Conservation (phyloP, 2,329 filamentous ascomycete genomes). For the Alternaria gaisen region DNA sequence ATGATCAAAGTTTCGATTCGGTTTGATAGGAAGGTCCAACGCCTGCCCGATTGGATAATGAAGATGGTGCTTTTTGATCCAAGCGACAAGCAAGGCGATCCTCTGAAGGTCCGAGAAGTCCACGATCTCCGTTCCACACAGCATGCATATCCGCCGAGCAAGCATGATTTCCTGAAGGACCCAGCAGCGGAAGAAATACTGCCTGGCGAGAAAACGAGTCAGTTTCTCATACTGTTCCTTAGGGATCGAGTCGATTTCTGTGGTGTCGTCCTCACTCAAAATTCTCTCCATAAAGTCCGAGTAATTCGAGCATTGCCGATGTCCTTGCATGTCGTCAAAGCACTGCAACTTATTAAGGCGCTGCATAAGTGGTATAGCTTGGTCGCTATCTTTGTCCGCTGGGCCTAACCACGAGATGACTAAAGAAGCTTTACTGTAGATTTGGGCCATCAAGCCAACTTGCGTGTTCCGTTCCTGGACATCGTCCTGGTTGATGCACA, state of each 20-base stretch:
- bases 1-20: not conserved
- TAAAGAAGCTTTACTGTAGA: conserved; percentile 11
- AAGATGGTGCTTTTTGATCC: not conserved
- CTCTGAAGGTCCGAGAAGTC: not conserved
- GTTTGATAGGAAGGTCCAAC: not conserved
- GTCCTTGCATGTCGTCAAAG: not conserved
- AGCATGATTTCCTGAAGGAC: conserved; percentile 10
- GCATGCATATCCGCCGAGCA: not conserved
- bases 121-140: not conserved
- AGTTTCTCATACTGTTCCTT: not conserved
- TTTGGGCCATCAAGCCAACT: conserved; percentile 18
- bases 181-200: conserved; percentile 12
- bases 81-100: not conserved
- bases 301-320: not conserved
- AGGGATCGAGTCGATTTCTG: not conserved
- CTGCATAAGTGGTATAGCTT: conserved; percentile 4
- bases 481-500: conserved; percentile 23
- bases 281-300: not conserved
- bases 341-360: not conserved
- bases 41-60: not conserved
- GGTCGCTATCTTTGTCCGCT: conserved; percentile 2
- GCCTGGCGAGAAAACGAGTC: conserved; percentile 6
- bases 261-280: not conserved
- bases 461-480: conserved; percentile 16
- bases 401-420: conserved; percentile 25